phyloP scores from a whole-genome alignment of 257 asterid genomes.

The Solanum lycopersicoides region DNA sequence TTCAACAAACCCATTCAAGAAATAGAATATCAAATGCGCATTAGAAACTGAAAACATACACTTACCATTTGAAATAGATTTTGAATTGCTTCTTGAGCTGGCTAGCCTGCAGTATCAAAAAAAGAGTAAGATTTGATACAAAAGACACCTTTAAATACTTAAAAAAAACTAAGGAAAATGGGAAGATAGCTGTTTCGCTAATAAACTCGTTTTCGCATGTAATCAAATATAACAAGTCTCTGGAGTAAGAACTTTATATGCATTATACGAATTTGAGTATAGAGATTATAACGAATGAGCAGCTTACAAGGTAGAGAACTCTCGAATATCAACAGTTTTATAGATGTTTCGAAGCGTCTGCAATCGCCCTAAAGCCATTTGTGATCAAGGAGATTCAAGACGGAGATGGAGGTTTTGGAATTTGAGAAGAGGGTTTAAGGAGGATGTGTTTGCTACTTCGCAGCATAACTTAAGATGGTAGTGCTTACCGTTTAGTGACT shows the following conservation, averaged over 20 bases:
- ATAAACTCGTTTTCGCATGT: background rate
- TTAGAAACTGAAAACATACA: background rate
- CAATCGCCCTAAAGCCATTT: slow-evolving; percentile 13
- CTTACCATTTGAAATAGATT: slow-evolving; percentile 9
- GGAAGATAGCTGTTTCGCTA: background rate
- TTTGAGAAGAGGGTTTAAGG: slow-evolving; percentile 7
- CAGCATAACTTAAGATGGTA: background rate
- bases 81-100: slow-evolving; percentile 20
- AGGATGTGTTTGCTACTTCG: background rate
- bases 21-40: background rate
- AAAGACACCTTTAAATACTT: background rate
- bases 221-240: background rate
- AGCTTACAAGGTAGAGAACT: slow-evolving; percentile 16
- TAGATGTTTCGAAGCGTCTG: slow-evolving; percentile 2
- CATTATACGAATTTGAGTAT: background rate
- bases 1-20: background rate
- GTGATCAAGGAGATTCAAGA: background rate
- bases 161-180: background rate
- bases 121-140: background rate
- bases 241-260: background rate
- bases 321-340: background rate
- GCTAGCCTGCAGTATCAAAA: slow-evolving; percentile 11
- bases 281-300: background rate
- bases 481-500: background rate
- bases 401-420: background rate